Evolutionary conservation across 2,329 filamentous ascomycete genomes (phyloP).

Genomic region (Metarhizium anisopliae): DNA sequence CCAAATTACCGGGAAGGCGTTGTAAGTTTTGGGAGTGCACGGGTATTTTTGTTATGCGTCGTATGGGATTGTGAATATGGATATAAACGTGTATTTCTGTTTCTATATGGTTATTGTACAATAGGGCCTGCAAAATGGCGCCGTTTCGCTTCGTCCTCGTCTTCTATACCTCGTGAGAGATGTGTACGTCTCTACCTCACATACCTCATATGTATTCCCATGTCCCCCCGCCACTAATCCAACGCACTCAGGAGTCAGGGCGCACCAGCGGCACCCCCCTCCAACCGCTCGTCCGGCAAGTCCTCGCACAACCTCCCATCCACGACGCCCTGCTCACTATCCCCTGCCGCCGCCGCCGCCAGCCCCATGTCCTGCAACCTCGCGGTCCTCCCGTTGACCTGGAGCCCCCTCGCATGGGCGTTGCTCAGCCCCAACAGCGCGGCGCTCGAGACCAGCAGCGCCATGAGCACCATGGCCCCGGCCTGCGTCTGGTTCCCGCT

Average conservation of each 20-base stretch:
- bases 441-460: constrained; percentile 41
- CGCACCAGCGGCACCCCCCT: not conserved
- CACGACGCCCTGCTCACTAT: constrained; percentile 2
- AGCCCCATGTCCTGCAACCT: constrained; percentile 12
- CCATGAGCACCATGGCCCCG: constrained; percentile 42
- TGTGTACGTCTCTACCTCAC: not conserved
- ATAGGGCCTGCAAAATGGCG: not conserved
- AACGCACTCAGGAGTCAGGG: not conserved
- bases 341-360: not conserved
- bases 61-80: not conserved
- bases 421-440: constrained; percentile 47
- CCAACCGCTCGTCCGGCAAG: not conserved
- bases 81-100: not conserved
- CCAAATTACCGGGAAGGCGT: not conserved
- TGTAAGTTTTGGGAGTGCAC: not conserved
- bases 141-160: too few relatives aligned
- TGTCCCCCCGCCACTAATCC: not conserved
- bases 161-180: too few relatives aligned
- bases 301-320: not conserved
- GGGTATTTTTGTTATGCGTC: not conserved
- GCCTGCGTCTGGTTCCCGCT: constrained; percentile 45
- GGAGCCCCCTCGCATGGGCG: constrained; percentile 33
- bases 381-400: constrained; percentile 42
- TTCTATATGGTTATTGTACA: not conserved
- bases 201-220: not conserved